Conservation (phyloP, 2,329 filamentous ascomycete species). For the Cercospora zeina region DNA sequence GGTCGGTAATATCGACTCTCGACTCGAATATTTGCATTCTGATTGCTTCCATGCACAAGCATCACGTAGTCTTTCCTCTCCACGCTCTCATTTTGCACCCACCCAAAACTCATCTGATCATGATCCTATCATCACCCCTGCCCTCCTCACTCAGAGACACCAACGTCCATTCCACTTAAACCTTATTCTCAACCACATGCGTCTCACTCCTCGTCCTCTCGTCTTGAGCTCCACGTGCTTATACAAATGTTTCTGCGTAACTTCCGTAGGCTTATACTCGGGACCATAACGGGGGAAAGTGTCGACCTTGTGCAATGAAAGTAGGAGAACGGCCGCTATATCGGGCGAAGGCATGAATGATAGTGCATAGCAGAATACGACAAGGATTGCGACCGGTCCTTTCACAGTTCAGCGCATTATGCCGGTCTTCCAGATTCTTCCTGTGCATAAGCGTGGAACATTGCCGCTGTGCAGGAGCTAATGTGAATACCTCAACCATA, state of each 20-base stretch:
- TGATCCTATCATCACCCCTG: neutral
- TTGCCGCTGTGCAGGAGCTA: neutral
- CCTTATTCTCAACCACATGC: constrained; percentile 46
- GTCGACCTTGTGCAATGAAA: constrained; percentile 27
- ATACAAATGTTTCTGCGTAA: neutral
- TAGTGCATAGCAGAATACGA: neutral
- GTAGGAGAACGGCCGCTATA: neutral
- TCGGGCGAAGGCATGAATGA: neutral
- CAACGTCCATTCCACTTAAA: neutral
- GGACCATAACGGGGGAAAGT: neutral
- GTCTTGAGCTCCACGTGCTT: neutral
- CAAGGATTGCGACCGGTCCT: neutral
- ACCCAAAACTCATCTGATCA: neutral
- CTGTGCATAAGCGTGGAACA: neutral
- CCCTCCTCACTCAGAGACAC: no score
- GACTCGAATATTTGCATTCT: no score
- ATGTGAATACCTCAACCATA: neutral
- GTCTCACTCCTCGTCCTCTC: constrained; percentile 30
- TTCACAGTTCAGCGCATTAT: neutral
- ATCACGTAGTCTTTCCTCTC: no score
- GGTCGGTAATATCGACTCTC: no score
- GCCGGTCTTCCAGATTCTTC: neutral
- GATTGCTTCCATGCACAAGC: no score
- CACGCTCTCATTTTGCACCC: no score
- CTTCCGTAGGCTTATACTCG: neutral